Evolutionary conservation across 2,329 filamentous ascomycete species (phyloP).

Genomic region (Colletotrichum sp.): DNA sequence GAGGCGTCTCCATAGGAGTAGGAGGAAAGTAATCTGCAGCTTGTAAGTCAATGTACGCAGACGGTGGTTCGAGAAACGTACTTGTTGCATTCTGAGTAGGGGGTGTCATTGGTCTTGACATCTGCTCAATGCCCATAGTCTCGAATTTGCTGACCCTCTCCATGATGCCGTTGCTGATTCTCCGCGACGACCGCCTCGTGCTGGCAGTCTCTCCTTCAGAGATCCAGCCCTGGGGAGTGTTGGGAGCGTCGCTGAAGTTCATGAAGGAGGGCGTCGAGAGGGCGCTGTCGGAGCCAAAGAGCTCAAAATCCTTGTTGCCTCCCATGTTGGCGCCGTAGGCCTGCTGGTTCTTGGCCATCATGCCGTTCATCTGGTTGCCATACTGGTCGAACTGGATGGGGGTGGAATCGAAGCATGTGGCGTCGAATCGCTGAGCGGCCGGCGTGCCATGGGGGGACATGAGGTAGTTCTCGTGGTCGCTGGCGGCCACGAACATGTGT

Average conservation of each 20-base stretch:
- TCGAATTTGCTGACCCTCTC: slow-evolving; percentile 67
- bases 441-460: slow-evolving; percentile 62
- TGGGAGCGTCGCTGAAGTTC: slow-evolving; percentile 53
- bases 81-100: slow-evolving; percentile 63
- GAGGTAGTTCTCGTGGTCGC: slow-evolving; percentile 59
- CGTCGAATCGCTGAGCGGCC: slow-evolving; percentile 57
- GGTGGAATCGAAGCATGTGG: slow-evolving; percentile 49
- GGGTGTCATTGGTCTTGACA: slow-evolving; percentile 65
- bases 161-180: slow-evolving; percentile 67
- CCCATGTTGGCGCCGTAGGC: slow-evolving; percentile 45
- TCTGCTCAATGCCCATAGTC: slow-evolving; percentile 49
- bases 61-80: slow-evolving; percentile 42
- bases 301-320: slow-evolving; percentile 53
- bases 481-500: slow-evolving; percentile 31
- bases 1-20: slow-evolving; percentile 71
- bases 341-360: slow-evolving; percentile 54
- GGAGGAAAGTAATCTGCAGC: slow-evolving; percentile 66
- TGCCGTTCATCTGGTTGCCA: slow-evolving; percentile 45
- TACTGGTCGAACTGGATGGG: slow-evolving; percentile 53
- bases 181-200: slow-evolving; percentile 47
- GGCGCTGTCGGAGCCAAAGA: slow-evolving; percentile 51
- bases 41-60: slow-evolving; percentile 22
- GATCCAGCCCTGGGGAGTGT: slow-evolving; percentile 49
- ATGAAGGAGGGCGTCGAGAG: slow-evolving; percentile 57
- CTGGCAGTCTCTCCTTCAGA: slow-evolving; percentile 53